phyloP scores from a whole-genome alignment of 192 early-diverging fungal genomes.

The Thamnidium elegans region DNA sequence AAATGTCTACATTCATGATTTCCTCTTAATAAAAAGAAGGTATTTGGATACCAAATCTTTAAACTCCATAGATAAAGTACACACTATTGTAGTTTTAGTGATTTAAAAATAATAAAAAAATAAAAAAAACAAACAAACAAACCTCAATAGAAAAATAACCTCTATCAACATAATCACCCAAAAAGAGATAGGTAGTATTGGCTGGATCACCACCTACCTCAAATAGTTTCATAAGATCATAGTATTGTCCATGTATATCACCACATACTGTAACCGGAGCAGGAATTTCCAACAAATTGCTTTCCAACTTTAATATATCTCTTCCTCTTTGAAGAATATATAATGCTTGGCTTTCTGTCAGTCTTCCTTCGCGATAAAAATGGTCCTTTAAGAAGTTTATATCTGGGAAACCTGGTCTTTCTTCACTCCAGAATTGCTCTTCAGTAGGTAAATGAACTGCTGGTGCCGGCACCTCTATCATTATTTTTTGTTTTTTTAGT shows the following conservation, averaged over 20 bases:
- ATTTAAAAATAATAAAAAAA: background rate
- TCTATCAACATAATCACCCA: constrained; percentile 96
- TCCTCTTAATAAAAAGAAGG: constrained; percentile 86
- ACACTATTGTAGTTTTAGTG: constrained; percentile 52
- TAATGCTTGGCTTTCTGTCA: constrained; percentile 89
- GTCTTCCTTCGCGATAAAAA: constrained; percentile 89
- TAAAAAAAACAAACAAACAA: constrained; percentile 13
- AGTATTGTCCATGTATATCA: constrained; percentile 98
- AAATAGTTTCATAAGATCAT: constrained; percentile 96
- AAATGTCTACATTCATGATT: constrained; percentile 98
- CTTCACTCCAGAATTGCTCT: constrained; percentile 52
- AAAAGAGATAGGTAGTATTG: constrained; percentile 86
- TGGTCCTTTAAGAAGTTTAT: constrained; percentile 84
- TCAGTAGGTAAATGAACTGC: constrained; percentile 51
- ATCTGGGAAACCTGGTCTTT: constrained; percentile 67
- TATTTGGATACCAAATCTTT: constrained; percentile 88
- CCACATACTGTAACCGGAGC: constrained; percentile 96
- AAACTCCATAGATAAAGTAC: constrained; percentile 87
- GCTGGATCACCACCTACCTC: constrained; percentile 94
- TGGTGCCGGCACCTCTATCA: constrained; percentile 53
- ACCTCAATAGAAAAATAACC: constrained; percentile 98
- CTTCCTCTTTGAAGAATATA: constrained; percentile 84
- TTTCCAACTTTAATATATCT: constrained; percentile 75
- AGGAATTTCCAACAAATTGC: constrained; percentile 82
- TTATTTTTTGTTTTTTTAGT: background rate